Evolutionary conservation across 352 stramenopile genomes (phyloP).

Genomic region (Pythium rishiriense): DNA sequence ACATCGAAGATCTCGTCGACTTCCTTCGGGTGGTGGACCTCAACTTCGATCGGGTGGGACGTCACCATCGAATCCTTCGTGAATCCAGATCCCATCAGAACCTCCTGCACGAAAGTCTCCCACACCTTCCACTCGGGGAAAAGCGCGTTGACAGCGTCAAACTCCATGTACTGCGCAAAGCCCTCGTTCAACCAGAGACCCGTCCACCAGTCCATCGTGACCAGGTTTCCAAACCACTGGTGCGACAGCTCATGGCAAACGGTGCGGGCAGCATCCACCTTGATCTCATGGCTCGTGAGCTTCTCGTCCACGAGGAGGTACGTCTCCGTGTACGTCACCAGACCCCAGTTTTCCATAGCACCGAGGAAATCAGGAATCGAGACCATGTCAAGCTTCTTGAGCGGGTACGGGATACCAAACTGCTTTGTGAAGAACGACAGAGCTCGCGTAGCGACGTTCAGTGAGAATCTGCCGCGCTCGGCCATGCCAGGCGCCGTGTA

Average conservation of each 20-base stretch:
- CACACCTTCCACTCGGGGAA: slow-evolving; percentile 95
- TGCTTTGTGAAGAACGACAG: slow-evolving; percentile 72
- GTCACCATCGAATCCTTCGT: slow-evolving; percentile 91
- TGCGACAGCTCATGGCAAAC: slow-evolving; percentile 98
- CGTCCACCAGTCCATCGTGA: slow-evolving; percentile 98
- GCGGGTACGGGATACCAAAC: slow-evolving; percentile 92
- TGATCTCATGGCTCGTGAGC: slow-evolving; percentile 57
- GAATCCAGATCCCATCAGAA: slow-evolving; percentile 78
- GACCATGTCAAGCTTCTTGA: slow-evolving; percentile 99
- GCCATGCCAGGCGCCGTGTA: slow-evolving; percentile 94
- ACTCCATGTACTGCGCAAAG: slow-evolving; percentile 97
- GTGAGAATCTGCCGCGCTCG: slow-evolving; percentile 88
- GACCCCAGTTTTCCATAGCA: slow-evolving; percentile 95
- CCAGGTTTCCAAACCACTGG: slow-evolving; percentile 97
- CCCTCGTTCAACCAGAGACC: slow-evolving; percentile 98
- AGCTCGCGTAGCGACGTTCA: slow-evolving; percentile 66
- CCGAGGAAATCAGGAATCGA: slow-evolving; percentile 94
- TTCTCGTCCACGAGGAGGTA: slow-evolving; percentile 84
- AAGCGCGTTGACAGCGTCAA: slow-evolving; percentile 90
- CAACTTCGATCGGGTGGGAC: slow-evolving; percentile 95
- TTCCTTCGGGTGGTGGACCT: slow-evolving; percentile 92
- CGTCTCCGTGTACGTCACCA: slow-evolving; percentile 96
- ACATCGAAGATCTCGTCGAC: slow-evolving; percentile 98
- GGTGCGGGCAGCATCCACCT: slow-evolving; percentile 87
- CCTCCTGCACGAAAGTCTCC: slow-evolving; percentile 92